A percentile compares a stretch with the other conserved stretches of the same genome.
phyloP scores from a whole-genome alignment of 495 filamentous ascomycete genomes.

The Venustampulla echinocandica region DNA sequence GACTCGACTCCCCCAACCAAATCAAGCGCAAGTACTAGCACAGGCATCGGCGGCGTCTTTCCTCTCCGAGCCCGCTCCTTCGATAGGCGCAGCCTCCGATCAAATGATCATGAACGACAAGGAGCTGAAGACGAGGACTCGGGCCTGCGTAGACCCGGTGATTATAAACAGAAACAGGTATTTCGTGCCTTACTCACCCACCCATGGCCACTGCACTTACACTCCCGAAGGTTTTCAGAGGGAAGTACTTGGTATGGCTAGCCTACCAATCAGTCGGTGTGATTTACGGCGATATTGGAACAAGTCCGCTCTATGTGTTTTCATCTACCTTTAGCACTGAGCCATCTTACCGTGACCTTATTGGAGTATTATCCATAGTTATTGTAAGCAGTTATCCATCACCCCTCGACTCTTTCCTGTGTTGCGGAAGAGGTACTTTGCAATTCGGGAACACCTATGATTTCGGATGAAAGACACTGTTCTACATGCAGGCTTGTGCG shows the following conservation, averaged over 20 bases:
- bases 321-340: constrained; percentile 54
- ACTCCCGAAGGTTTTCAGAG: constrained; percentile 32
- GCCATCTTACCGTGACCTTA: constrained; percentile 48
- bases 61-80: neutral
- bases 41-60: neutral
- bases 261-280: constrained; percentile 63
- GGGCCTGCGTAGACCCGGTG: constrained; percentile 7
- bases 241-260: constrained; percentile 40
- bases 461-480: neutral
- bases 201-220: neutral
- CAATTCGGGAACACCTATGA: neutral
- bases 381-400: constrained; percentile 31
- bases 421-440: too few relatives aligned
- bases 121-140: constrained; percentile 11
- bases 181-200: neutral
- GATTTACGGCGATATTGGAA: constrained; percentile 71
- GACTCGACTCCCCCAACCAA: neutral
- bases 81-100: neutral
- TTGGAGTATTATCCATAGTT: constrained; percentile 62
- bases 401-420: too few relatives aligned
- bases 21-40: neutral
- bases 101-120: neutral
- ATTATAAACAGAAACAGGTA: constrained; percentile 17
- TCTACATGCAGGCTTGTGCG: neutral
- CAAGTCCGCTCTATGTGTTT: constrained; percentile 63